These are phyloP conservation scores for Thuja plicata DNA, from an alignment of 83 land plant species.

Conservation along the genomic window DNA sequence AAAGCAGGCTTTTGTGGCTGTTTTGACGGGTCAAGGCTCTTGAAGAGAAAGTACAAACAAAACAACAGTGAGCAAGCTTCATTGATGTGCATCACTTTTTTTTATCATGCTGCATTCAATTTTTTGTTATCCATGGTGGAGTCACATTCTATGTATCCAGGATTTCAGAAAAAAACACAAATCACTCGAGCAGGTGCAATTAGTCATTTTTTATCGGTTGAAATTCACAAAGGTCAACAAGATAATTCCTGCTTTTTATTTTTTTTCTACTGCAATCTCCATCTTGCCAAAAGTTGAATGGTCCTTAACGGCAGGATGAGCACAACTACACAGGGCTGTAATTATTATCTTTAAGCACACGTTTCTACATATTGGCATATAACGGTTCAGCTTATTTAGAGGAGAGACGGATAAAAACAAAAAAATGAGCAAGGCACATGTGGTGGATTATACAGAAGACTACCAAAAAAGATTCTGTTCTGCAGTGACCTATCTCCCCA, in stretches of 20 bases:
- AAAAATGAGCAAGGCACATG: not conserved
- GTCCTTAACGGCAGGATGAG: not conserved
- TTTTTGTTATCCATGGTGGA: not conserved
- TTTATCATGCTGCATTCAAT: not conserved
- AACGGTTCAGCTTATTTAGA: not conserved
- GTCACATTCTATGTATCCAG: not conserved
- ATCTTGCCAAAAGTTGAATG: not conserved
- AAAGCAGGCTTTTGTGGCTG: not conserved
- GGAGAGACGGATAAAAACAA: not conserved
- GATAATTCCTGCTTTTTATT: not conserved
- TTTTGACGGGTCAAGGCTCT: not conserved
- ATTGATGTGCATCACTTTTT: not conserved
- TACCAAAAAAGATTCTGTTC: too few species aligned
- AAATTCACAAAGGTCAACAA: not conserved
- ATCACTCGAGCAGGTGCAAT: not conserved
- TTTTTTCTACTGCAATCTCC: not conserved
- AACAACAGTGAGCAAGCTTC: not conserved
- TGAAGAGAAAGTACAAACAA: not conserved
- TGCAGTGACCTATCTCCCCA: too few species aligned
- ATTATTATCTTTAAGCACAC: not conserved
- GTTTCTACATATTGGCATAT: too few species aligned
- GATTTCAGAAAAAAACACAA: not conserved
- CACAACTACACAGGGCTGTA: not conserved
- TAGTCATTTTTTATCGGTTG: not conserved
- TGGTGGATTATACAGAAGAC: not conserved